Evolutionary conservation across 352 stramenopile genomes (phyloP), one percentile per base, ranked within the genome.

Genomic region (Globisporangium barbulae): DNA sequence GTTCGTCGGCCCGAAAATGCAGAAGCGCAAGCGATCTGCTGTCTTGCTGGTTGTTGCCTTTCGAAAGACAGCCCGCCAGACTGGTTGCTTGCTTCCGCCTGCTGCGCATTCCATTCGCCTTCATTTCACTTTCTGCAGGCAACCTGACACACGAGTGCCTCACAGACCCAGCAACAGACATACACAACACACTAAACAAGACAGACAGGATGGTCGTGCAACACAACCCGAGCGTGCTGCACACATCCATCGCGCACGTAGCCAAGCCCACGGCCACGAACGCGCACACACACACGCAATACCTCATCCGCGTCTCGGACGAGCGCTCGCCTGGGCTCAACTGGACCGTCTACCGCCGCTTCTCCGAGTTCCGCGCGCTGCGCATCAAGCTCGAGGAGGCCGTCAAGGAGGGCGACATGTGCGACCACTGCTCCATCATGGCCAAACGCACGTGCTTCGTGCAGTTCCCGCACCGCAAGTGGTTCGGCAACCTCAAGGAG

Each of bases 321-420:
- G 82, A 91, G 63, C 87, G 87, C 65, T 85, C 71, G 15, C 70
- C 77, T 0, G 76, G 74, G 7, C 75, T 91, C 50, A 74, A 91
- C 54, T 96, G 87, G 87, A 90, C 79, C 30, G 84, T 96, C 56
- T 91, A 93, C 70, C 82, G 86, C 2, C 85, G 87, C 53, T 96
- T 85, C 74, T 93, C 83, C 19, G 87, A 94, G 71, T 96, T 96
- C 65, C 87, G 85, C 42, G 75, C 75, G 28, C 81, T 96, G 66
- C 81, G 83, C 22, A 61, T 88, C 45, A 76, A 73, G 21, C 73
- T 94, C 33, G 80, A 88, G 47, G 73, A 83, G 5, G 85, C 85
- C 25, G 65, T 81, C 41, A 90, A 90, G 63, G 55, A 54, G n/a
- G 70, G 71, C 22, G 81, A 90, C 64, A 81, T 93, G 81, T 96